These are phyloP conservation scores for Astrothelium macrocarpum DNA, from an alignment of 495 filamentous ascomycete genomes.

Conservation along the genomic window DNA sequence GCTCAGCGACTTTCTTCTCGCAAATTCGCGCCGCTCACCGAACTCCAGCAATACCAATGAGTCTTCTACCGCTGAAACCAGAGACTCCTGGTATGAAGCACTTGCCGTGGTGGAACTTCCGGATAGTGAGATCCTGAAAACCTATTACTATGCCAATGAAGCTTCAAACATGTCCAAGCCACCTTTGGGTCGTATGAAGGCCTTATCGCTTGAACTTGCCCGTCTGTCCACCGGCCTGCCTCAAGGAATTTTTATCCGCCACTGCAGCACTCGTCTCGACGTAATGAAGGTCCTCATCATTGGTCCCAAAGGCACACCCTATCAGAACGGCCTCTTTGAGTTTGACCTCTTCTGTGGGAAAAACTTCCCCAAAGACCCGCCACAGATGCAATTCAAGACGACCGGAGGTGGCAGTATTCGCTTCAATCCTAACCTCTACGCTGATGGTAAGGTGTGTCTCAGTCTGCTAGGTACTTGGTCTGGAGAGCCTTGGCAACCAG, in stretches of 20 bases:
- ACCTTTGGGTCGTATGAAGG: slow-evolving; percentile 37
- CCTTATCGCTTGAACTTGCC: slow-evolving; percentile 43
- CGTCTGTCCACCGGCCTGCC: slow-evolving; percentile 44
- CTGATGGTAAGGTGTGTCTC: slow-evolving; percentile 49
- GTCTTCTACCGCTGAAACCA: slow-evolving; percentile 9
- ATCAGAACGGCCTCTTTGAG: slow-evolving; percentile 53
- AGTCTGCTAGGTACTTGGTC: slow-evolving; percentile 51
- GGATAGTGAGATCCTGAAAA: slow-evolving; percentile 31
- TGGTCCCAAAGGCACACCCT: slow-evolving; percentile 48
- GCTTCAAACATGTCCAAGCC: slow-evolving; percentile 14
- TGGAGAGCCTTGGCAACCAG: slow-evolving; percentile 45
- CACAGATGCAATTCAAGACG: slow-evolving; percentile 42
- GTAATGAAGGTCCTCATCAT: slow-evolving; percentile 50
- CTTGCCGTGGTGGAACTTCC: slow-evolving; percentile 31
- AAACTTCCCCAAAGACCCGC: slow-evolving; percentile 43
- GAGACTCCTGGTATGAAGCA: slow-evolving; percentile 29
- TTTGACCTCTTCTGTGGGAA: slow-evolving; percentile 45
- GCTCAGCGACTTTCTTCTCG: slow-evolving; percentile 13
- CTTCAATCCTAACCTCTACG: slow-evolving; percentile 55
- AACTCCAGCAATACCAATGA: slow-evolving; percentile 4
- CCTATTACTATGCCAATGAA: slow-evolving; percentile 18
- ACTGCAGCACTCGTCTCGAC: slow-evolving; percentile 44
- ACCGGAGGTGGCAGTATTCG: slow-evolving; percentile 36
- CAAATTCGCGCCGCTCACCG: slow-evolving; percentile 5
- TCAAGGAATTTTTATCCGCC: slow-evolving; percentile 49